These are phyloP conservation scores for Rhizopus sp. DNA, from an alignment of 371 early-diverging fungal species.

Conservation along the genomic window DNA sequence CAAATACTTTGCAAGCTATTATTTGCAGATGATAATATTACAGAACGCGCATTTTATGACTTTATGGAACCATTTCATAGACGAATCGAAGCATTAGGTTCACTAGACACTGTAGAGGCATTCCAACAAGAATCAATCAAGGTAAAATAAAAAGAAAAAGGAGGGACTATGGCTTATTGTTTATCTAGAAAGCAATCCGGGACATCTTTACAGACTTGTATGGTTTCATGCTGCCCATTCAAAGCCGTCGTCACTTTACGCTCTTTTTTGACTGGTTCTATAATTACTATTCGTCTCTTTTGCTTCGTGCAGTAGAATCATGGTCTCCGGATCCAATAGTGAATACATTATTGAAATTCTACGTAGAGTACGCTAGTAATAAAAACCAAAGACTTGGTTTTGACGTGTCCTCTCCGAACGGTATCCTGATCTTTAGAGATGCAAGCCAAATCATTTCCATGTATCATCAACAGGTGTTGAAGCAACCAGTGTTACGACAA, in stretches of 20 bases:
- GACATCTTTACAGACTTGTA: constrained; percentile 82
- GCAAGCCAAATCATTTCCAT: constrained; percentile 66
- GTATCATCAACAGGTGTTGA: constrained; percentile 44
- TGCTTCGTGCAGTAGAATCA: constrained; percentile 71
- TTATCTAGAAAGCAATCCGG: constrained; percentile 41
- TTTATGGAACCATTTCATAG: constrained; percentile 74
- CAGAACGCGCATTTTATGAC: constrained; percentile 63
- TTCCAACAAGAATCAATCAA: constrained; percentile 45
- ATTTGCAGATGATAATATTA: constrained; percentile 67
- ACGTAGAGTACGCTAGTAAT: constrained; percentile 80
- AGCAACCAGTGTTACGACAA: constrained; percentile 28
- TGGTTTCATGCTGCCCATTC: constrained; percentile 75
- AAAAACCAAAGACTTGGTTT: constrained; percentile 80
- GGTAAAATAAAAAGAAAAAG: constrained; percentile 22
- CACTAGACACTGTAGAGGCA: constrained; percentile 32
- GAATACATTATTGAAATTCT: constrained; percentile 75
- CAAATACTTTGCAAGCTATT: constrained; percentile 73
- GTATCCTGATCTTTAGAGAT: constrained; percentile 89
- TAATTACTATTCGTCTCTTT: constrained; percentile 61
- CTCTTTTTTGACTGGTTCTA: constrained; percentile 90
- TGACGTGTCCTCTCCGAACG: constrained; percentile 84
- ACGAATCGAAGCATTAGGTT: constrained; percentile 47
- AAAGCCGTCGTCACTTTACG: constrained; percentile 61
- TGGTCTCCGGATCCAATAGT: constrained; percentile 68
- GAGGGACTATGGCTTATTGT: no score